Evolutionary conservation across 1,284 basidiomycete genomes (phyloP).

Genomic region (Puccinia hordei): DNA sequence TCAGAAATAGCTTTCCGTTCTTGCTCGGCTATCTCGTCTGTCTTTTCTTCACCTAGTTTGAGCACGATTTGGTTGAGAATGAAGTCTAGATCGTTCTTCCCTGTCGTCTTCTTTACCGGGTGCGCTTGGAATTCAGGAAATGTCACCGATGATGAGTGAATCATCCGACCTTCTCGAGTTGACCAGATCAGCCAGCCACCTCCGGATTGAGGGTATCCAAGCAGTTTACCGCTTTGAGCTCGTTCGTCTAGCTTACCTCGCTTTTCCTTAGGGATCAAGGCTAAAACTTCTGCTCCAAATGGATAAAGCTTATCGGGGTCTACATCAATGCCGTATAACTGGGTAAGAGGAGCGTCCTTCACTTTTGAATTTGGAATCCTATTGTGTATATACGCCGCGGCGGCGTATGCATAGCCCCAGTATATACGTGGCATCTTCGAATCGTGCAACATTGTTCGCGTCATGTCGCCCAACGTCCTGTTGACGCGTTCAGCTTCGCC

Average conservation of each 20-base stretch:
- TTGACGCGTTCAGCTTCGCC: slow-evolving; percentile 26
- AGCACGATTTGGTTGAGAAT: neutral
- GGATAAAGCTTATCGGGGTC: neutral
- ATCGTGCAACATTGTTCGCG: slow-evolving; percentile 11
- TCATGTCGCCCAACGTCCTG: slow-evolving; percentile 5
- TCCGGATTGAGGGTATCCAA: neutral
- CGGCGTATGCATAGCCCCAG: slow-evolving; percentile 10
- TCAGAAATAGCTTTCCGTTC: neutral
- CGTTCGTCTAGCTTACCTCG: neutral
- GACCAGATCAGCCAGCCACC: neutral
- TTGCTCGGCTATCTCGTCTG: neutral
- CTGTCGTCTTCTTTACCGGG: neutral
- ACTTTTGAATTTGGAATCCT: slow-evolving; percentile 12
- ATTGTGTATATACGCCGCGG: slow-evolving; percentile 13
- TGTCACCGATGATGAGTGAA: neutral
- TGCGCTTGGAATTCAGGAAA: slow-evolving; percentile 6
- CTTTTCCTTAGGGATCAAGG: neutral
- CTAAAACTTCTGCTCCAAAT: slow-evolving; percentile 8
- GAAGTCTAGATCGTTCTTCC: too few relatives aligned
- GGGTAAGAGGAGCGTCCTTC: neutral
- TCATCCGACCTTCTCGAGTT: too few relatives aligned
- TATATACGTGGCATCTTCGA: neutral
- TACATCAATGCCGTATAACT: neutral
- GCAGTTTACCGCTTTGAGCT: neutral
- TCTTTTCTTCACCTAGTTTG: slow-evolving; percentile 4